Percentiles rank a stretch among this genome's conserved stretches.
Evolutionary conservation across 2,329 filamentous ascomycete genomes (phyloP).

Genomic region (Epichloe brachyelytri): DNA sequence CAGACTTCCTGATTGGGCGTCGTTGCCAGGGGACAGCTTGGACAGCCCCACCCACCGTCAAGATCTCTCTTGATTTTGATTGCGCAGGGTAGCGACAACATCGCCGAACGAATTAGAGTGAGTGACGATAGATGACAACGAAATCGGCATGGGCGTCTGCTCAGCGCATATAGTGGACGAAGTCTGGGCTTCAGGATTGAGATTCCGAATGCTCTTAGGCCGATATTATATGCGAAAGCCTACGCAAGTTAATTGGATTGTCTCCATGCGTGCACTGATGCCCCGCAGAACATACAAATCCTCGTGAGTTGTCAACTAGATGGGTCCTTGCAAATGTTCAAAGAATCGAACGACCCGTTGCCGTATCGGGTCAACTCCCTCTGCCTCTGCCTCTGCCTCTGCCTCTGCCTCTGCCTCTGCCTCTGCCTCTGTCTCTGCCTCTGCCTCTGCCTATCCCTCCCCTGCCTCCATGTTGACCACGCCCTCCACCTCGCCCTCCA

Average conservation of each 20-base stretch:
- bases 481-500: conserved; percentile 12
- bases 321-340: not conserved
- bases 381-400: not conserved
- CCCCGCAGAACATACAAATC: no score
- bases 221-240: no score
- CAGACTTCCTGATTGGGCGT: conserved; percentile 6
- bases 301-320: no score
- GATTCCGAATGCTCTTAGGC: no score
- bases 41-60: not conserved
- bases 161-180: no score
- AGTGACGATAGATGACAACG: no score
- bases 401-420: conserved; percentile 9
- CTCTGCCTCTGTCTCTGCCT: conserved; percentile 8
- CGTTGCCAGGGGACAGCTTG: conserved; percentile 3
- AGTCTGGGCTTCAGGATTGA: no score
- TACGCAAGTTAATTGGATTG: no score
- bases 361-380: not conserved
- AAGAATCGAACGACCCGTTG: not conserved
- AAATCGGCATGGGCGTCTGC: no score
- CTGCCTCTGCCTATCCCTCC: conserved; percentile 7
- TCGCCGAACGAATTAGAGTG: no score
- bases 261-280: no score
- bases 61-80: not conserved
- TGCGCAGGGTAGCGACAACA: not conserved
- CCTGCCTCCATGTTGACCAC: conserved; percentile 9